Evolutionary conservation across 202 grass and related monocot genomes (phyloP).

Genomic region (Zoysia matrella): DNA sequence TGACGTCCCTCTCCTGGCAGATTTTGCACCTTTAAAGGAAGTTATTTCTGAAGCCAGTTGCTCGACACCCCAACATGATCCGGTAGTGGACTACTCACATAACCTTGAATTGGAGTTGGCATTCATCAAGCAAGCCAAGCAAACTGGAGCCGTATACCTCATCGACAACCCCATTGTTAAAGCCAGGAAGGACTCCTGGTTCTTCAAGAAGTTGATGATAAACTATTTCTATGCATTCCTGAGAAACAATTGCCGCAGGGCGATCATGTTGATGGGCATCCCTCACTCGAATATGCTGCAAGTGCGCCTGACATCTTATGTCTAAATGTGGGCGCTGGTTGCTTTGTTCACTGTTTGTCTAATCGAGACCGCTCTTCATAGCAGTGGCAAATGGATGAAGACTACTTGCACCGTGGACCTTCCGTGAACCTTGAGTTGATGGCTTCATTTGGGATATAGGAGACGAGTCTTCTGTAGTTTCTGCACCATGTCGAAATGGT

Average conservation of each 20-base stretch:
- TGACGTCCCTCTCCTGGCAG: constrained; percentile 74
- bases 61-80: constrained; percentile 52
- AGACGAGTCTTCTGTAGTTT: constrained; percentile 33
- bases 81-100: constrained; percentile 53
- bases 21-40: constrained; percentile 45
- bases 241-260: constrained; percentile 82
- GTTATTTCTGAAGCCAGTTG: constrained; percentile 59
- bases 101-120: constrained; percentile 86
- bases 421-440: background rate
- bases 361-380: constrained; percentile 27
- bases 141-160: constrained; percentile 76
- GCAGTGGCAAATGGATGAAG: background rate
- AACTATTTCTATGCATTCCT: constrained; percentile 92
- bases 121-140: constrained; percentile 78
- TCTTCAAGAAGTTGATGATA: constrained; percentile 93
- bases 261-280: constrained; percentile 70
- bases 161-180: constrained; percentile 79
- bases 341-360: constrained; percentile 19
- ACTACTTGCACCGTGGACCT: background rate
- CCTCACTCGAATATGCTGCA: constrained; percentile 84
- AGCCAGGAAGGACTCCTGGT: constrained; percentile 91
- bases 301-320: constrained; percentile 88
- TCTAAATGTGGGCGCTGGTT: constrained; percentile 42
- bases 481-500: background rate
- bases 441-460: constrained; percentile 17